phyloP scores from a whole-genome alignment of 108 stramenopile species.

The Cyclotella kingstonii region DNA sequence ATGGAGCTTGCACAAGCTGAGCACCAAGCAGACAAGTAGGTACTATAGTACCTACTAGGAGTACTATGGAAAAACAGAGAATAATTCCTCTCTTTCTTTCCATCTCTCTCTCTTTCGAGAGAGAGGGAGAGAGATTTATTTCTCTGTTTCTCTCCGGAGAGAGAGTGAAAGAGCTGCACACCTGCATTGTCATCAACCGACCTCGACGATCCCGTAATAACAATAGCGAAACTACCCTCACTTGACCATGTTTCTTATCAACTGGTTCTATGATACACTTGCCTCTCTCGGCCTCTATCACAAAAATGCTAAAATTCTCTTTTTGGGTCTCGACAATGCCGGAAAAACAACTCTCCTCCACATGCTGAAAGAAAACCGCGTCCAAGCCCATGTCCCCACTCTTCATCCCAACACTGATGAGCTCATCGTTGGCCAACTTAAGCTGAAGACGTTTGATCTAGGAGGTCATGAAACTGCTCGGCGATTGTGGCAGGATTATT shows the following conservation, averaged over 20 bases:
- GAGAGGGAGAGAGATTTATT: no score
- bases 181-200: not conserved
- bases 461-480: conserved; percentile 95
- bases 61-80: no score
- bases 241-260: conserved; percentile 64
- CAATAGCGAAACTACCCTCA: no score
- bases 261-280: conserved; percentile 91
- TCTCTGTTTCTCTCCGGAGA: no score
- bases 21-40: no score
- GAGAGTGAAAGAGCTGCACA: no score
- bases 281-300: conserved; percentile 93
- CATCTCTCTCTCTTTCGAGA: no score
- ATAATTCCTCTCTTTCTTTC: no score
- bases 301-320: conserved; percentile 99
- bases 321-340: conserved; percentile 96
- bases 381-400: conserved; percentile 93
- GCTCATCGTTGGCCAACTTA: conserved; percentile 89
- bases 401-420: conserved; percentile 94
- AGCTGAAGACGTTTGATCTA: conserved; percentile 95
- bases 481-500: conserved; percentile 93
- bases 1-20: no score
- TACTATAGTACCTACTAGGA: no score
- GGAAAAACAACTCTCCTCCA: conserved; percentile 96
- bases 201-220: not conserved
- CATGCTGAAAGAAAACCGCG: conserved; percentile 96